Percentiles rank a stretch among this genome's conserved stretches.
phyloP scores from a whole-genome alignment of 1,284 basidiomycete species.

The Hortiboletus rubellus region DNA sequence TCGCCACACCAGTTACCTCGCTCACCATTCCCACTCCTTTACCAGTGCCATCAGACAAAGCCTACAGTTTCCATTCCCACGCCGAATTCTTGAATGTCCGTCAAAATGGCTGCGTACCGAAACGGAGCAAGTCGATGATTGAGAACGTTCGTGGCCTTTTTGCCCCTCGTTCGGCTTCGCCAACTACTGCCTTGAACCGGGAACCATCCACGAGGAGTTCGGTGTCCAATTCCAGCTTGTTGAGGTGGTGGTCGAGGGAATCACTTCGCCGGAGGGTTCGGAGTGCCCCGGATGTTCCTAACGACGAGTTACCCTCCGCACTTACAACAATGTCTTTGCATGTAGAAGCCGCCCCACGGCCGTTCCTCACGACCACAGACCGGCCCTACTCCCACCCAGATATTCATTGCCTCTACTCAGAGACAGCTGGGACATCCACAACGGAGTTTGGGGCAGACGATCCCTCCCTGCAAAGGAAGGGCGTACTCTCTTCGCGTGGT shows the following conservation, averaged over 20 bases:
- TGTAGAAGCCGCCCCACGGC: slow-evolving; percentile 9
- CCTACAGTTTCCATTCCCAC: slow-evolving; percentile 27
- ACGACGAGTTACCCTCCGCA: slow-evolving; percentile 26
- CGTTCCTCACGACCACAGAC: slow-evolving; percentile 16
- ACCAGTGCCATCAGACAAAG: slow-evolving; percentile 23
- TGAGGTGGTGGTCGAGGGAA: slow-evolving; percentile 49
- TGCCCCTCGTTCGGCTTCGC: slow-evolving; percentile 36
- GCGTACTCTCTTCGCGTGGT: slow-evolving; percentile 13
- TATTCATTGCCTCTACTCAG: slow-evolving; percentile 27
- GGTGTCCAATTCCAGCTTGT: slow-evolving; percentile 36
- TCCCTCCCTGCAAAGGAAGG: slow-evolving; percentile 11
- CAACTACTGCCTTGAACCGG: slow-evolving; percentile 31
- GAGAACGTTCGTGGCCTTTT: slow-evolving; percentile 49
- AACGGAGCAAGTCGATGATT: slow-evolving; percentile 50
- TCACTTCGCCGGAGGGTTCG: slow-evolving; percentile 49
- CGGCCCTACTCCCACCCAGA: slow-evolving; percentile 37
- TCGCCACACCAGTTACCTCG: slow-evolving; percentile 43
- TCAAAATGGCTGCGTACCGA: slow-evolving; percentile 36
- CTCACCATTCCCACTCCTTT: slow-evolving; percentile 26
- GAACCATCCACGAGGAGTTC: slow-evolving; percentile 30
- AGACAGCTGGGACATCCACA: slow-evolving; percentile 5
- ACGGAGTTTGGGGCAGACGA: slow-evolving; percentile 26
- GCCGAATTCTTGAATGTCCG: slow-evolving; percentile 31
- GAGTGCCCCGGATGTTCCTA: slow-evolving; percentile 48
- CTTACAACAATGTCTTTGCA: slow-evolving; percentile 30